Evolutionary conservation across 2,329 filamentous ascomycete genomes (phyloP).

Genomic region (Ophiostoma sp.): DNA sequence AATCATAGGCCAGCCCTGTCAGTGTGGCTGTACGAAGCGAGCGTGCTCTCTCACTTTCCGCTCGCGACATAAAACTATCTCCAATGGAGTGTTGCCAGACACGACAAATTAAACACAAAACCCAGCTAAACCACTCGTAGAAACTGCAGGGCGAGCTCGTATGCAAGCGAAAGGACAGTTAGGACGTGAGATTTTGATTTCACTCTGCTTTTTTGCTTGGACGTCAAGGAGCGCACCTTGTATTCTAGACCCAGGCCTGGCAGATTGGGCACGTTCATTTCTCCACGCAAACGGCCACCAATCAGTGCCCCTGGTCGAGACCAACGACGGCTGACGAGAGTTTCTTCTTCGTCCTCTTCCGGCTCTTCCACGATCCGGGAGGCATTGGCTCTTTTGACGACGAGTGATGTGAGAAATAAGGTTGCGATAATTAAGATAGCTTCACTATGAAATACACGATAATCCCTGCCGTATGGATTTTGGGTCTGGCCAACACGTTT

Average conservation of each 20-base stretch:
- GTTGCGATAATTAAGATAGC: not conserved
- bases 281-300: not conserved
- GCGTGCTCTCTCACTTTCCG: not conserved
- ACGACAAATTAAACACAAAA: not conserved
- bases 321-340: not conserved
- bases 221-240: too few species aligned
- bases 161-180: not conserved
- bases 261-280: not conserved
- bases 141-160: slow-evolving; percentile 1
- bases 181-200: slow-evolving; percentile 2
- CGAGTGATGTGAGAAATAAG: slow-evolving; percentile 1
- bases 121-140: not conserved
- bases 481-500: not conserved
- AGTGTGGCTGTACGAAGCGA: not conserved
- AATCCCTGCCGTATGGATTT: not conserved
- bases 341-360: not conserved
- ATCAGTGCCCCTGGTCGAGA: not conserved
- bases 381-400: not conserved
- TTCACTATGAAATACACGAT: not conserved
- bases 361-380: not conserved
- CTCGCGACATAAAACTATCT: not conserved
- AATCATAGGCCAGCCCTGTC: not conserved
- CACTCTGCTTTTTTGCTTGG: too few species aligned
- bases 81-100: not conserved
- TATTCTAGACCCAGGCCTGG: not conserved